phyloP scores from a whole-genome alignment of 2,329 filamentous ascomycete genomes.

The Annulohypoxylon truncatum region DNA sequence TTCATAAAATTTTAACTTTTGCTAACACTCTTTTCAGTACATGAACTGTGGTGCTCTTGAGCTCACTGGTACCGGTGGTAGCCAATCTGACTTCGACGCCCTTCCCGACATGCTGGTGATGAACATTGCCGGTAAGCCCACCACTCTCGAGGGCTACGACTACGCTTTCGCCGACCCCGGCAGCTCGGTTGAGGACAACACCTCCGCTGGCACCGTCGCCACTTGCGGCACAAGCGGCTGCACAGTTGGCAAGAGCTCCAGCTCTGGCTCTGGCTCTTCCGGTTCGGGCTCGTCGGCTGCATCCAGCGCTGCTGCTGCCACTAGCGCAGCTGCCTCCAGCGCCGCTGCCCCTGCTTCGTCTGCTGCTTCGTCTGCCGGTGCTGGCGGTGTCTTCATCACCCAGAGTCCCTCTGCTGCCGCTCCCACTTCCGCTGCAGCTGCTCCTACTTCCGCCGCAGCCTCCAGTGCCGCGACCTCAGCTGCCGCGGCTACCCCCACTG shows the following conservation, averaged over 20 bases:
- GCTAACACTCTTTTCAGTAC: conserved; percentile 61
- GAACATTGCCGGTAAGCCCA: conserved; percentile 64
- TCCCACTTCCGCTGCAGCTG: conserved; percentile 17
- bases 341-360: conserved; percentile 38
- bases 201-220: conserved; percentile 51
- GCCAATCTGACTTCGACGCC: conserved; percentile 63
- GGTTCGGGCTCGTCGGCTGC: conserved; percentile 41
- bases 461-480: conserved; percentile 26
- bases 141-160: conserved; percentile 60
- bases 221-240: conserved; percentile 48
- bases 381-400: conserved; percentile 43
- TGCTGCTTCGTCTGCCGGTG: conserved; percentile 28
- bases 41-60: conserved; percentile 91
- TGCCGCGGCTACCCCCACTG: conserved; percentile 38
- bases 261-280: conserved; percentile 42
- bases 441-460: conserved; percentile 31
- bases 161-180: conserved; percentile 78
- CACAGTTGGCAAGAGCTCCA: conserved; percentile 30
- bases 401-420: conserved; percentile 22
- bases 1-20: neutral
- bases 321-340: conserved; percentile 26
- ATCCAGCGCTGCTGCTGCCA: conserved; percentile 40
- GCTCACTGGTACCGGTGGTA: conserved; percentile 66
- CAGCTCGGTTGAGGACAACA: conserved; percentile 62
- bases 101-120: conserved; percentile 82